These are phyloP conservation scores for Nakazawaea molendinolei DNA, from an alignment of 805 yeast species.

Conservation along the genomic window DNA sequence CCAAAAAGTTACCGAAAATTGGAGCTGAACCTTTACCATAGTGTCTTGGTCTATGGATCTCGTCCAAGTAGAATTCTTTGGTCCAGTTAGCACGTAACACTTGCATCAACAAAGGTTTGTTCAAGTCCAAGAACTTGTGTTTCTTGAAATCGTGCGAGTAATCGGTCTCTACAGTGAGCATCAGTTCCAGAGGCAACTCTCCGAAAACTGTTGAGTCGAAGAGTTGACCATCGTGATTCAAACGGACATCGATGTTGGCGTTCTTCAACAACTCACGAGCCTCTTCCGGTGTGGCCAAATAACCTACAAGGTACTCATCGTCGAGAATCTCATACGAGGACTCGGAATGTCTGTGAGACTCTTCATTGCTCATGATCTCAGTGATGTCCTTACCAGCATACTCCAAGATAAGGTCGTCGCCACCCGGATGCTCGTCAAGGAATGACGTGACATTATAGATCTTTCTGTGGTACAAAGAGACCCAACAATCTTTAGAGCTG, in stretches of 20 bases:
- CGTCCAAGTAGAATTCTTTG: slow-evolving; percentile 89
- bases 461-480: slow-evolving; percentile 70
- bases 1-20: slow-evolving; percentile 88
- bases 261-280: slow-evolving; percentile 63
- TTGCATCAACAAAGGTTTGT: slow-evolving; percentile 75
- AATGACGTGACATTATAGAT: slow-evolving; percentile 78
- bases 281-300: slow-evolving; percentile 75
- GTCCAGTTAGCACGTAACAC: slow-evolving; percentile 69
- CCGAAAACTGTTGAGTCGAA: slow-evolving; percentile 52
- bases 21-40: slow-evolving; percentile 97
- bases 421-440: slow-evolving; percentile 69
- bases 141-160: slow-evolving; percentile 58
- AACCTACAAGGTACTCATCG: slow-evolving; percentile 77
- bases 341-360: slow-evolving; percentile 76
- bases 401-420: slow-evolving; percentile 48
- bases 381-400: slow-evolving; percentile 62
- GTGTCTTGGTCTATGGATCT: slow-evolving; percentile 96
- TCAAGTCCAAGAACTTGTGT: slow-evolving; percentile 83
- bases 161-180: slow-evolving; percentile 75
- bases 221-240: slow-evolving; percentile 30
- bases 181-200: slow-evolving; percentile 66
- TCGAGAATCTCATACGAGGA: slow-evolving; percentile 85
- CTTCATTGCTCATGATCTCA: slow-evolving; percentile 63
- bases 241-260: slow-evolving; percentile 51
- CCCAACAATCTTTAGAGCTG: slow-evolving; percentile 61